Evolutionary conservation across 1,284 basidiomycete species (phyloP).

Genomic region (Trichosporon coremiiforme): DNA sequence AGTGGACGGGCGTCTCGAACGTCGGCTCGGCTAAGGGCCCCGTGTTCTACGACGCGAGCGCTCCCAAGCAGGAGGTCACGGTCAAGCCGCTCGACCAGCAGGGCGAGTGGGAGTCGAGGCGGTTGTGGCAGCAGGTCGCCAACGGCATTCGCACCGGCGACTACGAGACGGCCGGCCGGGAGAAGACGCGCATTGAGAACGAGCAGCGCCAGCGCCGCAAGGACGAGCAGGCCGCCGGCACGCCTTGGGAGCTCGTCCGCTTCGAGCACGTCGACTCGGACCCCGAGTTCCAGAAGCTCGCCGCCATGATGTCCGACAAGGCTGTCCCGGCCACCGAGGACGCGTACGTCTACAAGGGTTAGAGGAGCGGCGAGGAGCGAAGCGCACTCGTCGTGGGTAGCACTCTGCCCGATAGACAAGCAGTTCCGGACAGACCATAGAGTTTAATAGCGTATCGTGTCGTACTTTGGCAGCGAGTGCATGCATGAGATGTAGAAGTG

Average conservation of each 20-base stretch:
- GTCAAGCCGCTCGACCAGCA: conserved; percentile 67
- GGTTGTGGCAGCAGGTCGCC: conserved; percentile 83
- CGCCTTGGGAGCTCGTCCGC: conserved; percentile 74
- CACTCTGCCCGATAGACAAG: too few species aligned
- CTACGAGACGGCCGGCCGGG: conserved; percentile 84
- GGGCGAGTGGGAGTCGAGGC: conserved; percentile 81
- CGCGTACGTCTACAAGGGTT: conserved; percentile 49
- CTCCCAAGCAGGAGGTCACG: conserved; percentile 68
- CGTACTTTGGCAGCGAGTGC: conserved; percentile 1
- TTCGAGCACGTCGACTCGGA: conserved; percentile 71
- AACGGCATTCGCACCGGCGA: conserved; percentile 88
- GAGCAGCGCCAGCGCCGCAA: conserved; percentile 86
- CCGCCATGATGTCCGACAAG: conserved; percentile 51
- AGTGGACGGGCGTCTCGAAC: conserved; percentile 72
- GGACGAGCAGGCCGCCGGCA: conserved; percentile 74
- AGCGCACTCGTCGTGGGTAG: too few species aligned
- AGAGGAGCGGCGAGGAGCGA: background rate
- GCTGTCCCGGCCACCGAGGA: conserved; percentile 55
- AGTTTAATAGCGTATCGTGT: background rate
- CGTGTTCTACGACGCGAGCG: conserved; percentile 60
- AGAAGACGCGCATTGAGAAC: conserved; percentile 94
- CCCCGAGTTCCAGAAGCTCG: conserved; percentile 65
- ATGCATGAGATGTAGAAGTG: background rate
- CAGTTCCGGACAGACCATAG: background rate
- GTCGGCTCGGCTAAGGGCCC: conserved; percentile 62